Percentiles rank a stretch among this genome's conserved stretches.
phyloP scores from a whole-genome alignment of 305 asterid genomes.

The Rubia tinctorum region DNA sequence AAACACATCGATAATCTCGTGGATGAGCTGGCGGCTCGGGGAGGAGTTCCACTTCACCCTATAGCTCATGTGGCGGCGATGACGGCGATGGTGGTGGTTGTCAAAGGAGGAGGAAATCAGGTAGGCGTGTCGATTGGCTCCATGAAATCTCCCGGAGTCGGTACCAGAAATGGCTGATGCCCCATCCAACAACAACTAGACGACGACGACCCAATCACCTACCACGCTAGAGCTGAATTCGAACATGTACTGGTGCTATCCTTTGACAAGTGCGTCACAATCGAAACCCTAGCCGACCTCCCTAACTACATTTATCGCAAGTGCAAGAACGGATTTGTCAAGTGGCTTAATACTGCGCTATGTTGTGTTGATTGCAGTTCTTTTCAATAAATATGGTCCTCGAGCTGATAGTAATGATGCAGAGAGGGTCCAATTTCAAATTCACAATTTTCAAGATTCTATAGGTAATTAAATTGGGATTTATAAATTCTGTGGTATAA shows the following conservation, averaged over 20 bases:
- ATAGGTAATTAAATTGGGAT: slow-evolving; percentile 47
- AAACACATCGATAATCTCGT: slow-evolving; percentile 41
- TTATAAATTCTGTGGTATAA: neutral
- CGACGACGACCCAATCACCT: slow-evolving; percentile 10
- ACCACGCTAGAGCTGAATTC: slow-evolving; percentile 18
- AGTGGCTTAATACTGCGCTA: slow-evolving; percentile 21
- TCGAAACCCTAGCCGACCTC: slow-evolving; percentile 41
- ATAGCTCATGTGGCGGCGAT: slow-evolving; percentile 63
- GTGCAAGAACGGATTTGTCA: too few relatives aligned
- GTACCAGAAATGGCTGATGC: slow-evolving; percentile 29
- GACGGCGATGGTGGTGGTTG: neutral
- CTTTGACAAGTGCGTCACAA: slow-evolving; percentile 68
- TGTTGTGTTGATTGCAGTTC: slow-evolving; percentile 44
- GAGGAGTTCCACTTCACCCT: slow-evolving; percentile 89
- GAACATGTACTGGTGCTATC: slow-evolving; percentile 69
- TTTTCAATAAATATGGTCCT: slow-evolving; percentile 89
- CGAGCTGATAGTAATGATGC: slow-evolving; percentile 69
- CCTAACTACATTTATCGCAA: too few relatives aligned
- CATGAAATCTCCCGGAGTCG: neutral
- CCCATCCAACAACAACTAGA: slow-evolving; percentile 16
- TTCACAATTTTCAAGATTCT: slow-evolving; percentile 54
- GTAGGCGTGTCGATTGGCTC: slow-evolving; percentile 21
- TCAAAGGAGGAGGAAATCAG: slow-evolving; percentile 26
- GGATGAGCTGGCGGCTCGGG: slow-evolving; percentile 67
- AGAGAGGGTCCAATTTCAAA: slow-evolving; percentile 73